A percentile compares a stretch with the other conserved stretches of the same genome.
phyloP scores from a whole-genome alignment of 305 asterid species.

The Rubia balearica region DNA sequence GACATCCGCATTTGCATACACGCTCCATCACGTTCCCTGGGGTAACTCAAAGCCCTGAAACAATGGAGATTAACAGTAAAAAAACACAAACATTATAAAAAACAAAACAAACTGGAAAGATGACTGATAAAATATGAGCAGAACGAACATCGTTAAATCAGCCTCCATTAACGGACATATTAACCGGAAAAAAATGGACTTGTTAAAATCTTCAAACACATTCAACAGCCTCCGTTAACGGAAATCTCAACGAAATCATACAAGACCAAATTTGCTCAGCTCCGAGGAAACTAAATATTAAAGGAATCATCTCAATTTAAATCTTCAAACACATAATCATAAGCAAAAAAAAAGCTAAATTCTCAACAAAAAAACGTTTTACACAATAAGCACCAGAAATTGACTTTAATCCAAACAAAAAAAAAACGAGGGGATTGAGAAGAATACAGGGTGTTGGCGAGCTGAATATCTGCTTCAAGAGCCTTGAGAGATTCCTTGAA shows the following conservation, averaged over 20 bases:
- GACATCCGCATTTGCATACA: conserved; percentile 30
- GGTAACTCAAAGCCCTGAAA: conserved; percentile 31
- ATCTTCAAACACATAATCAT: background rate
- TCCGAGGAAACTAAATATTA: background rate
- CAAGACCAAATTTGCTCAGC: background rate
- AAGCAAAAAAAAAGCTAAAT: background rate
- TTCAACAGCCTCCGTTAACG: background rate
- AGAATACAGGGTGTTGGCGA: conserved; percentile 28
- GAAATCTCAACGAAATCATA: background rate
- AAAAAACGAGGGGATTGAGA: background rate
- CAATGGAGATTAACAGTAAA: background rate
- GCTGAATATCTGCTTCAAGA: conserved; percentile 34
- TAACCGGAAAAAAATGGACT: background rate
- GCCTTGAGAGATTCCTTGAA: conserved; percentile 32
- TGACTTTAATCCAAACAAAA: background rate
- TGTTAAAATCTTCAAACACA: background rate
- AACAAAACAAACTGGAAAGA: background rate
- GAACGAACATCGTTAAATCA: background rate
- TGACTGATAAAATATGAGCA: background rate
- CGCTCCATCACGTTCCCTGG: conserved; percentile 27
- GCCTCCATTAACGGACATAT: background rate
- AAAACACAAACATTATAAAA: background rate
- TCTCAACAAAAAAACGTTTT: background rate
- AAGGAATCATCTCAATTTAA: background rate
- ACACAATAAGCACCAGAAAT: background rate